Base-by-base conservation (phyloP, 1,284 basidiomycete genomes). In the Marasmius fiardii region DNA sequence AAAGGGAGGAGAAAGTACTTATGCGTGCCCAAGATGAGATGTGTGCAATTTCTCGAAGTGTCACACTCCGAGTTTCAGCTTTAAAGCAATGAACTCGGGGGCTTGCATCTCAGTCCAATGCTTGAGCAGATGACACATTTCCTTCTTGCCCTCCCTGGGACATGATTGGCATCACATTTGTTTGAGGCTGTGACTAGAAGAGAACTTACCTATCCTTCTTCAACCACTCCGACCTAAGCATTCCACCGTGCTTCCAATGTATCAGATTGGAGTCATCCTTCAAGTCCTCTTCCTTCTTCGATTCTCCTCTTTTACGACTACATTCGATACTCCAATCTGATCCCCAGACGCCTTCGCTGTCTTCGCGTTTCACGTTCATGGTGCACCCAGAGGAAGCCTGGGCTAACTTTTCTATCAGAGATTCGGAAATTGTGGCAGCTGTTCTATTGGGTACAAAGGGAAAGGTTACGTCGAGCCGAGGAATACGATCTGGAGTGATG, bases 391-490 rank as follows among this genome's bases (percentile, higher is more conserved):
- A 63, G 56, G 71, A 68, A 37, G 65, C 62, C 41, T 64, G 61
- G 53, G 68, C 67, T 55, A 85, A 71, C 61, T 75, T 71, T 56
- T 76, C 73, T 41, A 85, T 68, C 61, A 81, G 63, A 20, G 75
- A 75, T 60, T 76, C 73, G 61, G 83, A 72, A 12, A 77, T 70
- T 51, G 71, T 66, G 58, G 80, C 76, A n/a, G 77, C 79, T 39
- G 77, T 71, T 61, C 83, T 74, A 68, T 84, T 84, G 24, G 82
- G 82, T 35, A 79, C 74, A 66, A 87, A 86, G 0, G 83, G 86
- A 60, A 83, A 84, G 16, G 78, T 78, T 57, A 70, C 68, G 39
- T 71, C 67, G 43, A 72, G 65, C 18, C 82, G 80, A 23, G 83
- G 83, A 26, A 70, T 64, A 47, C 65, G 68, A 60, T 82, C 77